Evolutionary conservation across 2,329 filamentous ascomycete species (phyloP).

Genomic region (Pseudovirgaria hyperparasitica): DNA sequence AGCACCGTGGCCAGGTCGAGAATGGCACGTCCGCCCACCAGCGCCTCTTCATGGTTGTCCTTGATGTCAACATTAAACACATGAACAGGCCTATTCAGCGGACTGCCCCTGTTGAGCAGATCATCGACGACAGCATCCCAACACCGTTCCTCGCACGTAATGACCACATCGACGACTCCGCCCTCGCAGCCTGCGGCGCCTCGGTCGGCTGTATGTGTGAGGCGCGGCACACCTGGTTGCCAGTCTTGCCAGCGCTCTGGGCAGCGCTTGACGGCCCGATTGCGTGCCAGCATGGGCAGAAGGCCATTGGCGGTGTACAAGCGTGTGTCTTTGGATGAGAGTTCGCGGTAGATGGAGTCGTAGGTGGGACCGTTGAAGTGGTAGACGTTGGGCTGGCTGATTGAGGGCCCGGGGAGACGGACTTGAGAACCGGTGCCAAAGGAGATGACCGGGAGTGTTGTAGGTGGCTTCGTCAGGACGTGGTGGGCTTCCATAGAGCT

Average conservation of each 20-base stretch:
- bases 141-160: constrained; percentile 94
- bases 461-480: constrained; percentile 71
- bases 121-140: constrained; percentile 98
- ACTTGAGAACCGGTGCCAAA: constrained; percentile 95
- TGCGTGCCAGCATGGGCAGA: constrained; percentile 89
- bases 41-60: constrained; percentile 94
- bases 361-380: constrained; percentile 97
- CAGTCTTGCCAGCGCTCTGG: constrained; percentile 98
- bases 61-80: constrained; percentile 98
- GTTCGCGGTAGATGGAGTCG: constrained; percentile 84
- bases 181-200: constrained; percentile 73
- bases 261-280: constrained; percentile 83
- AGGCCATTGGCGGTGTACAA: constrained; percentile 88
- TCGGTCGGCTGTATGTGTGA: constrained; percentile 58
- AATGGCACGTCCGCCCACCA: constrained; percentile 81
- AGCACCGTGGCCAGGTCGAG: constrained; percentile 78
- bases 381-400: constrained; percentile 92
- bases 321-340: constrained; percentile 70
- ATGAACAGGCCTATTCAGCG: constrained; percentile 85
- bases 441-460: constrained; percentile 84
- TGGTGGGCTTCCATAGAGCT: constrained; percentile 99
- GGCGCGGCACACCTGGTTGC: constrained; percentile 71
- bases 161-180: constrained; percentile 83
- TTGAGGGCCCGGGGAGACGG: constrained; percentile 79
- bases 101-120: constrained; percentile 69